A percentile compares a stretch with the other conserved stretches of the same genome.
phyloP scores from a whole-genome alignment of 2,329 filamentous ascomycete species.

The Alternaria brassicicola region DNA sequence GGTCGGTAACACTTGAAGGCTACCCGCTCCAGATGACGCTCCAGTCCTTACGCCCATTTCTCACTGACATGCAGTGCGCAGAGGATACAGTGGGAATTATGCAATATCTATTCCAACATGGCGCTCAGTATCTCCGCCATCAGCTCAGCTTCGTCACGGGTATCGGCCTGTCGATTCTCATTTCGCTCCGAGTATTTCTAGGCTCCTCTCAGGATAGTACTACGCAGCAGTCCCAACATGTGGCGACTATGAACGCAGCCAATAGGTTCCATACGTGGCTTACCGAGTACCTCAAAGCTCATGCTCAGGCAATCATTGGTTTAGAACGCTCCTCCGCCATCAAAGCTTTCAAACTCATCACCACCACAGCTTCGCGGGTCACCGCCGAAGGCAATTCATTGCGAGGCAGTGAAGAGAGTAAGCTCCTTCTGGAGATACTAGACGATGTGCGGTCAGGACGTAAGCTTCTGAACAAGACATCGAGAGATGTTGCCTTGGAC shows the following conservation, averaged over 20 bases:
- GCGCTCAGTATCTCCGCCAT: slow-evolving; percentile 66
- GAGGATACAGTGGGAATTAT: slow-evolving; percentile 88
- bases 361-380: slow-evolving; percentile 71
- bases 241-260: slow-evolving; percentile 75
- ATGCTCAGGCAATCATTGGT: slow-evolving; percentile 30
- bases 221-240: slow-evolving; percentile 83
- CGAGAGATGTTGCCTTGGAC: slow-evolving; percentile 71
- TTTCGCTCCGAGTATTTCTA: slow-evolving; percentile 78
- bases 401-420: slow-evolving; percentile 75
- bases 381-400: slow-evolving; percentile 71
- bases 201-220: slow-evolving; percentile 76
- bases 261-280: slow-evolving; percentile 82
- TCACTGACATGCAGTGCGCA: slow-evolving; percentile 84
- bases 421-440: slow-evolving; percentile 78
- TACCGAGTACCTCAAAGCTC: slow-evolving; percentile 68
- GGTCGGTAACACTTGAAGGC: slow-evolving; percentile 70
- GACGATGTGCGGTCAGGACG: slow-evolving; percentile 69
- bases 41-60: slow-evolving; percentile 76
- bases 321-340: slow-evolving; percentile 42
- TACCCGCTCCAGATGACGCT: slow-evolving; percentile 93
- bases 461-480: slow-evolving; percentile 71
- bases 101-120: slow-evolving; percentile 78
- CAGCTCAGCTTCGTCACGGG: slow-evolving; percentile 80
- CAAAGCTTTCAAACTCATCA: slow-evolving; percentile 69
- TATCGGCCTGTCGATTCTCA: slow-evolving; percentile 77